These are phyloP conservation scores for Bipolaris gigantea DNA, from an alignment of 2,329 filamentous ascomycete species.

Conservation along the genomic window DNA sequence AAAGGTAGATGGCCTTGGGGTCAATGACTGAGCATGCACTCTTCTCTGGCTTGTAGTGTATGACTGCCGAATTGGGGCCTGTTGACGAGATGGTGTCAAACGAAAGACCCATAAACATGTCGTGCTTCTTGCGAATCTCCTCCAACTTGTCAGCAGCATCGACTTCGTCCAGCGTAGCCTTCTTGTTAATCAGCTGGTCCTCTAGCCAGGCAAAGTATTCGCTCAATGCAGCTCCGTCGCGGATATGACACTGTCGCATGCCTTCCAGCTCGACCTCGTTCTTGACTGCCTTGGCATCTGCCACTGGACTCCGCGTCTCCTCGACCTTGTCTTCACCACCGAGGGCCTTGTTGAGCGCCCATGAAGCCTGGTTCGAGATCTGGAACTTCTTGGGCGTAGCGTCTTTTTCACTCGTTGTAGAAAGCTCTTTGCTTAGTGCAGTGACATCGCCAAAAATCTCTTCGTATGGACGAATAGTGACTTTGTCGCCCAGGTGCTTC, in stretches of 20 bases:
- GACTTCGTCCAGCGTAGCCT: constrained; percentile 79
- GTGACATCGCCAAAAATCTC: constrained; percentile 78
- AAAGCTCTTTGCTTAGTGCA: constrained; percentile 56
- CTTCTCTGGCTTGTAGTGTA: constrained; percentile 87
- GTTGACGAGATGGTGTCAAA: constrained; percentile 97
- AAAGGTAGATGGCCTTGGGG: constrained; percentile 84
- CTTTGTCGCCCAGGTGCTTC: constrained; percentile 68
- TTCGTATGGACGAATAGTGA: constrained; percentile 79
- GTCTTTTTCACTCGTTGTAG: constrained; percentile 41
- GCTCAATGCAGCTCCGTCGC: constrained; percentile 86
- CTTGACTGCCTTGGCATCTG: constrained; percentile 91
- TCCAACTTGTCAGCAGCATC: constrained; percentile 91
- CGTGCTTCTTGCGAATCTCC: constrained; percentile 66
- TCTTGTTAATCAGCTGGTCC: constrained; percentile 76
- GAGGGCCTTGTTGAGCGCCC: constrained; percentile 84
- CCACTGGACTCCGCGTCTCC: constrained; percentile 82
- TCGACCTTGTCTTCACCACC: constrained; percentile 86
- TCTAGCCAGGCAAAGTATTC: constrained; percentile 98
- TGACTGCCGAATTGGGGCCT: constrained; percentile 88
- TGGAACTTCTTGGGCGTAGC: constrained; percentile 65
- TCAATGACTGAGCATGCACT: constrained; percentile 83
- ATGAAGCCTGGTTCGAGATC: constrained; percentile 86
- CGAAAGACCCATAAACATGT: constrained; percentile 84
- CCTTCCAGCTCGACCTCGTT: constrained; percentile 86
- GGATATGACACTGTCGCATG: constrained; percentile 91